Evolutionary conservation across 2,329 filamentous ascomycete species (phyloP).

Genomic region (Gaeumannomyces tritici): DNA sequence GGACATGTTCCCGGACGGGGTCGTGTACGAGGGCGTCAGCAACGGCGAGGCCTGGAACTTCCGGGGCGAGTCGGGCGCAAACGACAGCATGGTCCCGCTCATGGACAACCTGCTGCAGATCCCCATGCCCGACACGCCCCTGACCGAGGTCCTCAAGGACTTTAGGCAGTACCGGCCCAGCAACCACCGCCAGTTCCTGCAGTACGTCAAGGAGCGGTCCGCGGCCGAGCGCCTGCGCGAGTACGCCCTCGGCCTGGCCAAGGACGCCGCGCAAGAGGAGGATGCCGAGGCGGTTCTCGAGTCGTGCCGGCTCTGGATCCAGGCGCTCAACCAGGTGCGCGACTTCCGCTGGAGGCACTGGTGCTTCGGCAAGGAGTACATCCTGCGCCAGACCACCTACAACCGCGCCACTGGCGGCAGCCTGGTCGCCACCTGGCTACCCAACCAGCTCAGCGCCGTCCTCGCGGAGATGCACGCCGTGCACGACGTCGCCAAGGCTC

Average conservation of each 20-base stretch:
- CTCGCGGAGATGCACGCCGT: conserved; percentile 59
- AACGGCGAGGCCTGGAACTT: conserved; percentile 64
- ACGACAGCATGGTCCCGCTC: conserved; percentile 88
- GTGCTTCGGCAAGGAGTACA: conserved; percentile 80
- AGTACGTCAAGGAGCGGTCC: conserved; percentile 51
- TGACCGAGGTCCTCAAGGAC: conserved; percentile 79
- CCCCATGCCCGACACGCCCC: conserved; percentile 77
- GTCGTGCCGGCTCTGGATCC: conserved; percentile 51
- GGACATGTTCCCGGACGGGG: conserved; percentile 88
- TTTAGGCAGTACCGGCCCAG: conserved; percentile 84
- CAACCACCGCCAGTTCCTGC: conserved; percentile 79
- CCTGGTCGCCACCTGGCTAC: conserved; percentile 76
- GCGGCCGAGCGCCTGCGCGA: conserved; percentile 42
- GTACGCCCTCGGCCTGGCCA: conserved; percentile 38
- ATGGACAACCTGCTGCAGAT: conserved; percentile 80
- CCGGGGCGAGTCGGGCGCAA: conserved; percentile 86
- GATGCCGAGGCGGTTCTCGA: conserved; percentile 34
- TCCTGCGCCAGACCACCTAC: conserved; percentile 66
- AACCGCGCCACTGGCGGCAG: conserved; percentile 73
- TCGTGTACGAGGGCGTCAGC: conserved; percentile 78
- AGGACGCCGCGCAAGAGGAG: conserved; percentile 13
- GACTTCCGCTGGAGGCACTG: conserved; percentile 80
- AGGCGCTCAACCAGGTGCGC: conserved; percentile 63
- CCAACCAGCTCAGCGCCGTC: conserved; percentile 70
- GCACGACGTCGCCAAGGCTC: conserved; percentile 34